Percentiles rank a stretch among this genome's conserved stretches.
Evolutionary conservation across 1,284 basidiomycete genomes (phyloP).

Genomic region (Cryptococcus sp.): DNA sequence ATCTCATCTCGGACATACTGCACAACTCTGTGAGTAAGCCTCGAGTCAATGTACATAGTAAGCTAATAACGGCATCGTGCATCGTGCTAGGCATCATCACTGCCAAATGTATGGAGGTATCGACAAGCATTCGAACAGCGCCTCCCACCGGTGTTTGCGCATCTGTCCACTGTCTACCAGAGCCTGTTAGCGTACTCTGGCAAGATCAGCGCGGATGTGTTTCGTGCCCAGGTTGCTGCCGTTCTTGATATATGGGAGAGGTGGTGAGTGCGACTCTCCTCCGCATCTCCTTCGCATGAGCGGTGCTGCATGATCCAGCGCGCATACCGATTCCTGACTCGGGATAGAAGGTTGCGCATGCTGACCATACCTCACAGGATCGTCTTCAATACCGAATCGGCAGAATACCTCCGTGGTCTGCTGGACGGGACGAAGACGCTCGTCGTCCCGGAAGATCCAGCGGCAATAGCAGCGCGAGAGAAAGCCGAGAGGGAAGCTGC

Average conservation of each 20-base stretch:
- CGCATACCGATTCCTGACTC: not conserved
- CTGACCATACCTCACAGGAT: conserved; percentile 58
- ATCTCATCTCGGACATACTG: conserved; percentile 94
- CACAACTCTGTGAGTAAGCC: conserved; percentile 73
- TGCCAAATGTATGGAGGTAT: conserved; percentile 76
- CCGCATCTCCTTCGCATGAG: too few species aligned
- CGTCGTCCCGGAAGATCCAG: conserved; percentile 2
- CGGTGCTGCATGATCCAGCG: not conserved
- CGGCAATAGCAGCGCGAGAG: not conserved
- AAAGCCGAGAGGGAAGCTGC: conserved; percentile 1
- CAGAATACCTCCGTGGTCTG: conserved; percentile 67
- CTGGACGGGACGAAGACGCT: conserved; percentile 63
- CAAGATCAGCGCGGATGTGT: conserved; percentile 87
- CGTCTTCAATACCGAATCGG: conserved; percentile 82
- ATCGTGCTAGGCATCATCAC: conserved; percentile 39
- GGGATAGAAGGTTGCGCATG: not conserved
- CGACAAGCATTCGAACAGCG: conserved; percentile 85
- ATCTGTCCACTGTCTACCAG: conserved; percentile 87
- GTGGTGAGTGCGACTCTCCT: conserved; percentile 59
- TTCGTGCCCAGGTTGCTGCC: conserved; percentile 81
- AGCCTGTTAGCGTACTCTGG: conserved; percentile 73
- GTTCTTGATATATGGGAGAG: conserved; percentile 94
- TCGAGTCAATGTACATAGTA: conserved; percentile 9
- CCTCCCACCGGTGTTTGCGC: conserved; percentile 86
- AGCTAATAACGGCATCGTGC: conserved; percentile 5